phyloP scores from a whole-genome alignment of 140 eudicot genomes.

The Anethum foeniculum region DNA sequence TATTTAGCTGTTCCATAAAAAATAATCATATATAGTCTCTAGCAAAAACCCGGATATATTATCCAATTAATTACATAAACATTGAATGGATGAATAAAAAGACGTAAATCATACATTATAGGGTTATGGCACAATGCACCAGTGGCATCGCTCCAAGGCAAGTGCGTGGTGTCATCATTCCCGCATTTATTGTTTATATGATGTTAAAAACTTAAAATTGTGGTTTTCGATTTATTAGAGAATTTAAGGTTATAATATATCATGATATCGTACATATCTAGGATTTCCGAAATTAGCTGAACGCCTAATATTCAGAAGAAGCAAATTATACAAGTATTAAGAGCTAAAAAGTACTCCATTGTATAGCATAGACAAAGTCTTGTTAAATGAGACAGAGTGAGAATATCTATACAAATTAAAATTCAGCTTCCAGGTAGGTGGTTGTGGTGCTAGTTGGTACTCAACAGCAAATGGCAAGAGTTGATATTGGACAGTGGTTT shows the following conservation, averaged over 20 bases:
- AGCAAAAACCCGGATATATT: background rate
- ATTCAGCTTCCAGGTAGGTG: background rate
- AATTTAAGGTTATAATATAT: background rate
- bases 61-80: background rate
- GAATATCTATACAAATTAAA: background rate
- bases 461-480: background rate
- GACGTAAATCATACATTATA: background rate
- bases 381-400: background rate
- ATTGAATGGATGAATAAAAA: background rate
- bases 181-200: background rate
- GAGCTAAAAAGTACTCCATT: background rate
- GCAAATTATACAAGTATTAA: background rate
- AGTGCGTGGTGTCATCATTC: background rate
- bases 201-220: background rate
- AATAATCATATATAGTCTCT: background rate
- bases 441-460: background rate
- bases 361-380: background rate
- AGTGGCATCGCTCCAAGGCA: background rate
- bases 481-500: background rate
- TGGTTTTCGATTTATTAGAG: background rate
- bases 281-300: background rate
- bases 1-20: background rate
- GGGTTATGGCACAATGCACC: background rate
- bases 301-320: background rate
- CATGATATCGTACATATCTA: background rate